Conservation (phyloP, 768 basidiomycete genomes). For the Mycena galopus region DNA sequence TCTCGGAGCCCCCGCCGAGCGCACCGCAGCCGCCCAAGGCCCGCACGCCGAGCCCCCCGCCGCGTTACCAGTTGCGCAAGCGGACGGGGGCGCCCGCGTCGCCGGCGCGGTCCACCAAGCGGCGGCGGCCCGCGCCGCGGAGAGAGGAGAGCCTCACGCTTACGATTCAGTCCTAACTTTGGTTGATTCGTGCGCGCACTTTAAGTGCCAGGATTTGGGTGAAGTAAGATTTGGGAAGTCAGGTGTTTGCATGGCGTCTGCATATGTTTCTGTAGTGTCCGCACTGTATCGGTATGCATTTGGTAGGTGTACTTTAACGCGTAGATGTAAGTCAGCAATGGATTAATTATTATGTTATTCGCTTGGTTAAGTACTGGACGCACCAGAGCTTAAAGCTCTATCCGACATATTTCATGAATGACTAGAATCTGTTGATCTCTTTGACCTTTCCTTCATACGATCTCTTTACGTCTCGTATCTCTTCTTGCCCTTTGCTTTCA, state of each 20-base stretch:
- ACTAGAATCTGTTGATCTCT: too few relatives aligned
- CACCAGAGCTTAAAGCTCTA: too few relatives aligned
- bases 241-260: not conserved
- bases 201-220: not conserved
- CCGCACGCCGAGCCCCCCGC: slow-evolving; percentile 17
- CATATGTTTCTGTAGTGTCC: not conserved
- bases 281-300: slow-evolving; percentile 26
- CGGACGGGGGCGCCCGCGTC: slow-evolving; percentile 15
- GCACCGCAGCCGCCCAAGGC: not conserved
- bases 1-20: slow-evolving; percentile 3
- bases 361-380: too few relatives aligned
- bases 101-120: slow-evolving; percentile 9
- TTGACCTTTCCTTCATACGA: too few relatives aligned
- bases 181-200: not conserved
- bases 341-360: not conserved
- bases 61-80: slow-evolving; percentile 30
- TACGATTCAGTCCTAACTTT: slow-evolving; percentile 14
- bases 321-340: not conserved
- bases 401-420: too few relatives aligned
- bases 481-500: too few relatives aligned
- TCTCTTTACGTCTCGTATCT: too few relatives aligned
- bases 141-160: slow-evolving; percentile 23
- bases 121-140: slow-evolving; percentile 19
- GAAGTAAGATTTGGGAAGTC: not conserved
- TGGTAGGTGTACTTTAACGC: not conserved